phyloP scores from a whole-genome alignment of 805 yeast species.

The Tetrapisispora namnaoensis region DNA sequence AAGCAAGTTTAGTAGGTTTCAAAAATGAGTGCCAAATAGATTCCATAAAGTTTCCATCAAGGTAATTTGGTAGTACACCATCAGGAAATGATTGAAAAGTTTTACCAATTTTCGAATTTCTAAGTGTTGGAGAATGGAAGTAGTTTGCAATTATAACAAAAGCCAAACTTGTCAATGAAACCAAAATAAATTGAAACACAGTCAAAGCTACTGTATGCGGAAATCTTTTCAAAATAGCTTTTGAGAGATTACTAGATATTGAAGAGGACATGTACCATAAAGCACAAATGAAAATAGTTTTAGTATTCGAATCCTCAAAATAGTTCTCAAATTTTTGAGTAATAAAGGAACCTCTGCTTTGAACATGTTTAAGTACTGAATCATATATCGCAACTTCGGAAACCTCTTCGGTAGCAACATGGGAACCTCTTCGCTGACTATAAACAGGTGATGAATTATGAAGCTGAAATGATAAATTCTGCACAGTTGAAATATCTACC shows the following conservation, averaged over 20 bases:
- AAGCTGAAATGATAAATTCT: background rate
- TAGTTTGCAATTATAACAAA: conserved; percentile 35
- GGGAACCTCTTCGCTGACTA: background rate
- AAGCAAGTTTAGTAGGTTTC: conserved; percentile 42
- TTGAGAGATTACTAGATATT: conserved; percentile 71
- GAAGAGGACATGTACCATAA: conserved; percentile 79
- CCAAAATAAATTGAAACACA: conserved; percentile 73
- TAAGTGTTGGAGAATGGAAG: conserved; percentile 34
- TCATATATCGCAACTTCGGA: background rate
- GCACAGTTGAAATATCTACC: background rate
- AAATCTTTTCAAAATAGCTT: conserved; percentile 59
- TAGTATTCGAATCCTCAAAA: conserved; percentile 5
- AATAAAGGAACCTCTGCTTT: background rate
- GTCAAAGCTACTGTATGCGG: conserved; percentile 83
- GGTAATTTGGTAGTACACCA: conserved; percentile 28
- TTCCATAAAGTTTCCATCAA: conserved; percentile 25
- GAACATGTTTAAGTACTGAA: background rate
- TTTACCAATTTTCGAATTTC: conserved; percentile 8
- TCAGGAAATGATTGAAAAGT: conserved; percentile 22
- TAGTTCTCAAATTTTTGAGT: background rate
- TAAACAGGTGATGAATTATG: background rate
- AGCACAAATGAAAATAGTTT: conserved; percentile 48
- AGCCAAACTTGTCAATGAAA: conserved; percentile 48
- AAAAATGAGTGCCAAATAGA: conserved; percentile 35
- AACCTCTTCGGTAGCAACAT: background rate